Percentiles rank a stretch among this genome's conserved stretches.
Evolutionary conservation across 768 basidiomycete species (phyloP).

Genomic region (Pleurotus salmoneostramineus): DNA sequence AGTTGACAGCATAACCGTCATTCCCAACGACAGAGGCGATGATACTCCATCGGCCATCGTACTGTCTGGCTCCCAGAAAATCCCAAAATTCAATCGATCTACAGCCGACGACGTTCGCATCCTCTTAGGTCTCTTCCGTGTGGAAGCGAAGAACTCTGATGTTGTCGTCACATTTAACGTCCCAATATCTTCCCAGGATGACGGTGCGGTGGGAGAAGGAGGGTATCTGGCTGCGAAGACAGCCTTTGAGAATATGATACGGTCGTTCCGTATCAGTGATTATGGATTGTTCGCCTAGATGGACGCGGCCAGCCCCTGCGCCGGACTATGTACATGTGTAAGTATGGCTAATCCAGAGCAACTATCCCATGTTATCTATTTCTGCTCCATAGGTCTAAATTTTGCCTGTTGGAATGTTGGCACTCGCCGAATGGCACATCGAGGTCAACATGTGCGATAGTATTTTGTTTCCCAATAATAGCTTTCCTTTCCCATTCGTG

Average conservation of each 20-base stretch:
- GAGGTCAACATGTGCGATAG: too few species aligned
- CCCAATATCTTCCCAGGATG: slow-evolving; percentile 49
- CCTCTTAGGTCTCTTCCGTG: slow-evolving; percentile 76
- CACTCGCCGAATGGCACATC: not conserved
- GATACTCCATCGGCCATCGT: slow-evolving; percentile 55
- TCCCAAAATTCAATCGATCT: slow-evolving; percentile 72
- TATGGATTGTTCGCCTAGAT: slow-evolving; percentile 64
- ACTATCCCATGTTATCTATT: slow-evolving; percentile 6
- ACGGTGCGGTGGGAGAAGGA: slow-evolving; percentile 36
- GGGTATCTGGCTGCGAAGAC: slow-evolving; percentile 29
- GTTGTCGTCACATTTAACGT: slow-evolving; percentile 84
- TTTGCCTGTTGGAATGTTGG: not conserved
- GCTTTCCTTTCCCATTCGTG: not conserved
- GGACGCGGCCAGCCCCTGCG: not conserved
- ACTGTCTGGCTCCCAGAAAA: slow-evolving; percentile 65
- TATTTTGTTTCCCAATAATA: not conserved
- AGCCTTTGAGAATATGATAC: slow-evolving; percentile 52
- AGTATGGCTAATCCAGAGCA: not conserved
- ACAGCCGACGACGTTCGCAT: slow-evolving; percentile 68
- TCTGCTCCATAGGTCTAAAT: not conserved
- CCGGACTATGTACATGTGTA: not conserved
- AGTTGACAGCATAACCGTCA: slow-evolving; percentile 37
- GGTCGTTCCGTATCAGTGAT: slow-evolving; percentile 63
- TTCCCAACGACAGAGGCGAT: slow-evolving; percentile 39
- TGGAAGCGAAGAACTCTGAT: slow-evolving; percentile 69